Base-by-base conservation (phyloP, 192 early-diverging fungal species). In the Radiomyces spectabilis region DNA sequence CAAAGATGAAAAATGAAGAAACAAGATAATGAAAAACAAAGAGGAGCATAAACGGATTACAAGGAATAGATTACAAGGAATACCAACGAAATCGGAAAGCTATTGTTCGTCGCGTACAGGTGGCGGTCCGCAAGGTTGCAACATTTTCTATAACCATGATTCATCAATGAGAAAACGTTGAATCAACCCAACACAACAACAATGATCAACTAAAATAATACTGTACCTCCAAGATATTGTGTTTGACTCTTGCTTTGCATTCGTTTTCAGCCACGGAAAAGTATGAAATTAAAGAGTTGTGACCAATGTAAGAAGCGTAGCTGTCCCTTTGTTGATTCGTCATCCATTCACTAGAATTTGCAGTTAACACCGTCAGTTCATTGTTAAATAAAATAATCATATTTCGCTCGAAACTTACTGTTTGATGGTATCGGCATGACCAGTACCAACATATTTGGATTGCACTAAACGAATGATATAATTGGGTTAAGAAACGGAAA, bases 381-480 rank as follows among this genome's bases (percentile, higher is more conserved):
- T 61, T 22, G 32, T 31, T 25, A 46, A 35, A 3, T 9, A 41
- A 52, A 4, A 40, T 26, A n/a, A 16, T 40, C 15, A 51, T 22
- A 10, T 18, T 8, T 15, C 0, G 8, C 21, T 25, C 33, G 21
- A 2, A 12, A 58, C 71, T 77, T 83, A 91, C 91, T 78, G 84
- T 76, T 89, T 90, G 46, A 80, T 87, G 33, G 92, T 94, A 53
- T 94, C 92, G 18, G 92, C 89, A 57, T 94, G 87, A 51, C 92
- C 92, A 16, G 90, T 94, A 48, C 92, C 92, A 19, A 90, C 85
- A 54, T 90, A 85, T 71, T 88, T 89, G 22, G 85, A 87, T 73
- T 91, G 88, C 31, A 89, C 83, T 85, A 50, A 41, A 46, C 24
- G 9, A 39, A 38, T 15, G 24, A 10, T 29, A 10, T 1, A 31